Evolutionary conservation across 176 grass and related monocot species (phyloP).

Genomic region (Bothriochloa decipiens): DNA sequence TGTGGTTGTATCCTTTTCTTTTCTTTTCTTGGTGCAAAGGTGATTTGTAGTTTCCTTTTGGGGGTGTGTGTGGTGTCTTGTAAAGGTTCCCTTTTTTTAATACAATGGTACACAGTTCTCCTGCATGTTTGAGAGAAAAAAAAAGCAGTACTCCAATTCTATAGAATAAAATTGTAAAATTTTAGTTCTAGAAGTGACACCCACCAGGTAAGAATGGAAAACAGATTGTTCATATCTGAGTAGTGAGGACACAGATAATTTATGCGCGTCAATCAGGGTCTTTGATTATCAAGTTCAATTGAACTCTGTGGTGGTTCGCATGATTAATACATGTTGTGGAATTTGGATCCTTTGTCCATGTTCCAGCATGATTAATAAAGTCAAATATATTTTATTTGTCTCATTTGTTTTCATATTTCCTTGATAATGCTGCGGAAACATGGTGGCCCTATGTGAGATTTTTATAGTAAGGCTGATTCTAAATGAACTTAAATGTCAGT

Average conservation of each 20-base stretch:
- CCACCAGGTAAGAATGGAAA: neutral
- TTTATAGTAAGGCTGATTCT: neutral
- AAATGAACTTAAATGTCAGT: neutral
- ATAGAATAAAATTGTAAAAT: neutral
- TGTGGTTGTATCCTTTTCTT: neutral
- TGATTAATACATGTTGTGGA: neutral
- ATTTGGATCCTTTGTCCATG: neutral
- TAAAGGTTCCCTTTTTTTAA: neutral
- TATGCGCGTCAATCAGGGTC: neutral
- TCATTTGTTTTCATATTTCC: conserved; percentile 1
- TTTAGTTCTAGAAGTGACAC: neutral
- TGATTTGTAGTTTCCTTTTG: neutral
- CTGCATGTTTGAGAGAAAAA: neutral
- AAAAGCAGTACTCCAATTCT: neutral
- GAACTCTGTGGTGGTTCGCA: neutral
- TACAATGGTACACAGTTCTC: neutral
- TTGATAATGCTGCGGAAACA: neutral
- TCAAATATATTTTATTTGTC: neutral
- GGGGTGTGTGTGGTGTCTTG: neutral
- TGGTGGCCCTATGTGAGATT: neutral
- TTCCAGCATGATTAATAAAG: neutral
- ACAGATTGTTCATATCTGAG: neutral
- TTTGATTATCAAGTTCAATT: conserved; percentile 1
- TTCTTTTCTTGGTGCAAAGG: neutral
- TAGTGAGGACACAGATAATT: neutral